These are phyloP conservation scores for Epichloe coenophiala DNA, from an alignment of 2,329 filamentous ascomycete genomes.

Conservation along the genomic window DNA sequence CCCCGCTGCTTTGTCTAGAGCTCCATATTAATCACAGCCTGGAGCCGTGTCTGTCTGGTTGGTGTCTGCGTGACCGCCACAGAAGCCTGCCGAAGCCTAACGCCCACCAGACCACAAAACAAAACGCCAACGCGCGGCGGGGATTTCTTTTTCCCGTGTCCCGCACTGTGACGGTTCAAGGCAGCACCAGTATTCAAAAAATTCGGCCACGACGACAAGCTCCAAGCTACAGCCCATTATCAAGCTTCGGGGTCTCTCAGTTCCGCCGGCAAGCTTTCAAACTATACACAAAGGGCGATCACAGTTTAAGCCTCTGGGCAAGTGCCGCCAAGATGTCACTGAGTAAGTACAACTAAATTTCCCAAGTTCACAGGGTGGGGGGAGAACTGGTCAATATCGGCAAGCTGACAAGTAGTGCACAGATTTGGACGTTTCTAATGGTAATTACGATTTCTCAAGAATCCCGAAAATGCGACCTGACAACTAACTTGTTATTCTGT, in stretches of 20 bases:
- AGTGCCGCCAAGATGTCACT: slow-evolving; percentile 23
- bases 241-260: slow-evolving; percentile 11
- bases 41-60: not conserved
- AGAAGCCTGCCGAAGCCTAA: not conserved
- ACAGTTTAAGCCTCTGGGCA: slow-evolving; percentile 16
- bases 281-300: slow-evolving; percentile 2
- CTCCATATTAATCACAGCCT: not conserved
- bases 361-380: slow-evolving; percentile 1
- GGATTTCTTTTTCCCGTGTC: slow-evolving; percentile 18
- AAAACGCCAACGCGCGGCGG: not conserved
- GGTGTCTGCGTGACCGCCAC: not conserved
- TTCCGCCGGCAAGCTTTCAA: slow-evolving; percentile 3
- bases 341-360: slow-evolving; percentile 21
- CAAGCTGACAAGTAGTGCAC: slow-evolving; percentile 21
- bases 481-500: slow-evolving; percentile 9
- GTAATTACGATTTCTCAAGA: slow-evolving; percentile 26
- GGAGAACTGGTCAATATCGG: slow-evolving; percentile 10
- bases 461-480: not conserved
- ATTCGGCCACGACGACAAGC: slow-evolving; percentile 17
- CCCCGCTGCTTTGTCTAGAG: not conserved
- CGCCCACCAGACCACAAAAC: not conserved
- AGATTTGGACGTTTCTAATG: slow-evolving; percentile 78
- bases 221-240: slow-evolving; percentile 18
- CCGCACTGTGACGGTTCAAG: slow-evolving; percentile 12
- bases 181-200: slow-evolving; percentile 12